Evolutionary conservation across 169 alveolate genomes (phyloP), one percentile per base, ranked within the genome.

Genomic region (Blepharisma undulans): DNA sequence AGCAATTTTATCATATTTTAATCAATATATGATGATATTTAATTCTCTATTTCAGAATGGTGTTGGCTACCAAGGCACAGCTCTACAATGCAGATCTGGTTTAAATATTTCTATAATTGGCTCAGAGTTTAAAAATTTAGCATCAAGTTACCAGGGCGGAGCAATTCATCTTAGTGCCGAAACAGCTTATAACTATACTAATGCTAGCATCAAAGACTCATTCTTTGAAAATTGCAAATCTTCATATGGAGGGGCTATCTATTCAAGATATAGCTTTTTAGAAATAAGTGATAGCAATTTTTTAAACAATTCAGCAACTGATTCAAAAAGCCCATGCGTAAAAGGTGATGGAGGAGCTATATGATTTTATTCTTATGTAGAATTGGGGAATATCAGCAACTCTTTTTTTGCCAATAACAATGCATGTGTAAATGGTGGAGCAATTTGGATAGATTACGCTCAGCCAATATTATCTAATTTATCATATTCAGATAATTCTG

Each of bases 401-500:
- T 76, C 34, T 16, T 19, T 22, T 76, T 76, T 76, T 76, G 29
- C 29, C 29, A 27, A 19, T 18, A 81, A n/a, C 74, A 25, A 76
- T 27, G 88, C 88, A 18, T 25, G 78, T 32, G 32, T 14, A 16
- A 33, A 32, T 18, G 88, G 88, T 16, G 88, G 88, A 12, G 72
- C 88, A 16, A 81, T 81, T 27, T 18, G 25, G 18, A 25, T 76
- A 25, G 16, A 81, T 25, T 12, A 30, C 66, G 12, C 18, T 12
- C 14, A 19, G 27, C 88, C 88, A 16, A 12, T 27, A 30, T 18
- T 81, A 25, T 18, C 76, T 27, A 27, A 32, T 21, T 12, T 12
- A 14, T 27, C 16, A 10, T 80, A 18, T 32, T 16, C 22, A 16
- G 10, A 18, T 12, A 80, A 80, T 22, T 25, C 18, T 16, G 88